Evolutionary conservation across 2,329 filamentous ascomycete genomes (phyloP).

Genomic region (Tympanopsis confertula): DNA sequence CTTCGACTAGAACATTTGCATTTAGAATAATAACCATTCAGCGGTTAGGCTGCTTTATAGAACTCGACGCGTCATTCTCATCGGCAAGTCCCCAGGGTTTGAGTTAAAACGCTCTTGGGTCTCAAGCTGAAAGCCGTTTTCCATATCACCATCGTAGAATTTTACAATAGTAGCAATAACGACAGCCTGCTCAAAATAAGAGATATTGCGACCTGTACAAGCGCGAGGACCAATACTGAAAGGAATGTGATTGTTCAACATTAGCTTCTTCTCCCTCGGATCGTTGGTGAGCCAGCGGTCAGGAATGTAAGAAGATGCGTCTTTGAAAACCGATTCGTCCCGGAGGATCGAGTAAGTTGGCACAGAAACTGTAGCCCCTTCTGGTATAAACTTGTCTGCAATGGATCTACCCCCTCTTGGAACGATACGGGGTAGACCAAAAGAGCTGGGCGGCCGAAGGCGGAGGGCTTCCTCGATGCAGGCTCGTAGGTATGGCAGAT

Average conservation of each 20-base stretch:
- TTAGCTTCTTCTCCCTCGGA: slow-evolving; percentile 21
- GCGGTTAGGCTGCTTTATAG: not conserved
- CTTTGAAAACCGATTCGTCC: slow-evolving; percentile 21
- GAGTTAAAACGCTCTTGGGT: slow-evolving; percentile 5
- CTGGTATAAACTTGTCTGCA: slow-evolving; percentile 29
- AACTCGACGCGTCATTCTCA: not conserved
- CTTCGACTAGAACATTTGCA: not conserved
- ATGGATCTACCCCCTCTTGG: slow-evolving; percentile 29
- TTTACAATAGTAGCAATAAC: slow-evolving; percentile 27
- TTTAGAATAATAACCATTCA: too few relatives aligned
- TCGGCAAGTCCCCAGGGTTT: slow-evolving; percentile 4
- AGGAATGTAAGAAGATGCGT: slow-evolving; percentile 23
- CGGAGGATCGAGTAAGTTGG: slow-evolving; percentile 26
- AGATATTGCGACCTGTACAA: slow-evolving; percentile 18
- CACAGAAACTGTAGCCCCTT: slow-evolving; percentile 28
- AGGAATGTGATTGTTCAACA: slow-evolving; percentile 22
- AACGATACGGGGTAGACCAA: slow-evolving; percentile 29
- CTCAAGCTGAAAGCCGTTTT: slow-evolving; percentile 4
- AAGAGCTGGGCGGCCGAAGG: slow-evolving; percentile 27
- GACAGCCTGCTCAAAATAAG: slow-evolving; percentile 31
- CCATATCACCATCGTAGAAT: slow-evolving; percentile 18
- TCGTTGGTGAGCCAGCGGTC: slow-evolving; percentile 23
- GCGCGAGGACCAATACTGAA: slow-evolving; percentile 16
- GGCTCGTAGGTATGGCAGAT: slow-evolving; percentile 37
- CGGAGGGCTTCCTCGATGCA: slow-evolving; percentile 37